Evolutionary conservation across 1,284 basidiomycete species (phyloP), one percentile per base, ranked within the genome.

Genomic region (Microstroma glucosiphilum): DNA sequence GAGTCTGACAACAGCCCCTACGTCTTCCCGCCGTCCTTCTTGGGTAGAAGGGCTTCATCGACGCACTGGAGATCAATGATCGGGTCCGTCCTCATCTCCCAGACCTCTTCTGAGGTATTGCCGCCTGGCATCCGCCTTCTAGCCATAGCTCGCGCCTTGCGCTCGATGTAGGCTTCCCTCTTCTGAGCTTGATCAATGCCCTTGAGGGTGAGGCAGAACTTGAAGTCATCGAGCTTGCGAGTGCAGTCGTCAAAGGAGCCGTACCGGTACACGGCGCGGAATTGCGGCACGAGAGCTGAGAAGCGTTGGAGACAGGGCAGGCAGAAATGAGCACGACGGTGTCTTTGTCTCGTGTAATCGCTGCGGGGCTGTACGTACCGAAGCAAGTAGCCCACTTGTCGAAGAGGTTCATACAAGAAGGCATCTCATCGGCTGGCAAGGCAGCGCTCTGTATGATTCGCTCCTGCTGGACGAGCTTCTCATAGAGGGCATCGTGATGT

Each of bases 101-200:
- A 98, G 2, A 98, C 87, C 76, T 92, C 90, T 81, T 98, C 94
- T 63, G 51, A 54, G 21, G 51, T 54, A 25, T 89, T 91, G 79
- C 90, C 92, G 74, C 85, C 86, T 11, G 81, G 83, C 12, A 90
- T 78, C 57, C 90, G 82, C 41, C 83, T 64, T 40, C 64, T 82
- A 1, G 92, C 92, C 89, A 90, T 93, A 89, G 89, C 91, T 77
- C 96, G 91, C 0, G 93, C 93, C 55, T 89, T 84, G 25, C 89
- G 83, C 55, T 83, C 83, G 61, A 97, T 87, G 92, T 92, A 98
- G 8, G 85, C 85, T 60, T 89, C 85, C 26, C 89, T 84, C 73
- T 86, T 86, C 73, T 87, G 85, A 61, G 93, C 91, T 11, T 86
- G 85, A 57, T 88, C 84, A 79, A 90, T 82, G 25, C 85, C 84